phyloP scores from a whole-genome alignment of 441 rosid species.

The Croton laevigatus region DNA sequence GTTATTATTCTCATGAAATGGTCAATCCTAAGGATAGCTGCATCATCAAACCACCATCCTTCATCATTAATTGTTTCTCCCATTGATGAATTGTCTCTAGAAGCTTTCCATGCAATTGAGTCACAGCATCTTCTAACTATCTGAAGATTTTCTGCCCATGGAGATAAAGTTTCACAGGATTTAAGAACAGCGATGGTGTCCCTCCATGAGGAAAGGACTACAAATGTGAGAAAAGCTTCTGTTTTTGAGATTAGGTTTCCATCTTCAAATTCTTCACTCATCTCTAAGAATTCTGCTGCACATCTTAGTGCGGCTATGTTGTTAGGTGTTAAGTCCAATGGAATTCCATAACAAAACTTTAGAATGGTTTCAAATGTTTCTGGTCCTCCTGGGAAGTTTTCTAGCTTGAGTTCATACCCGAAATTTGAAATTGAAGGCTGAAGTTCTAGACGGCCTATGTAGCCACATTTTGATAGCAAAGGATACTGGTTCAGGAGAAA shows the following conservation, averaged over 20 bases:
- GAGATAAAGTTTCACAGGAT: slow-evolving; percentile 60
- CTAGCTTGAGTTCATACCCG: slow-evolving; percentile 56
- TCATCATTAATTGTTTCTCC: slow-evolving; percentile 35
- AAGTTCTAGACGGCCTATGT: slow-evolving; percentile 58
- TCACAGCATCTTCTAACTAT: slow-evolving; percentile 80
- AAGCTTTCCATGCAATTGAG: slow-evolving; percentile 70
- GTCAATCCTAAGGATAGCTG: slow-evolving; percentile 53
- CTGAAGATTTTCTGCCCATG: slow-evolving; percentile 84
- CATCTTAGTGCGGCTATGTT: slow-evolving; percentile 70
- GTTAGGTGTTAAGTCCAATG: slow-evolving; percentile 49
- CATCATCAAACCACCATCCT: slow-evolving; percentile 50
- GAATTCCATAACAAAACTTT: slow-evolving; percentile 67
- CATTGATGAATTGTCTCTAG: slow-evolving; percentile 34
- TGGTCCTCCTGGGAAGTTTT: slow-evolving; percentile 74
- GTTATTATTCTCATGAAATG: slow-evolving; percentile 71
- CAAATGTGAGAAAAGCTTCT: slow-evolving; percentile 77
- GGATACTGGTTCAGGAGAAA: slow-evolving; percentile 56
- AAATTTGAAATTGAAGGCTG: slow-evolving; percentile 56
- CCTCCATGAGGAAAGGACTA: slow-evolving; percentile 73
- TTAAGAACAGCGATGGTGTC: slow-evolving; percentile 66
- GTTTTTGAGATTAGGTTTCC: slow-evolving; percentile 75
- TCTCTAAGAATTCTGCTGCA: slow-evolving; percentile 75
- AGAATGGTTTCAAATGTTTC: slow-evolving; percentile 62
- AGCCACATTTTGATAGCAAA: slow-evolving; percentile 75
- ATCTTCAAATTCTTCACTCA: slow-evolving; percentile 81